These are phyloP conservation scores for Penicillium cataractarum DNA, from an alignment of 495 filamentous ascomycete genomes.

Conservation along the genomic window DNA sequence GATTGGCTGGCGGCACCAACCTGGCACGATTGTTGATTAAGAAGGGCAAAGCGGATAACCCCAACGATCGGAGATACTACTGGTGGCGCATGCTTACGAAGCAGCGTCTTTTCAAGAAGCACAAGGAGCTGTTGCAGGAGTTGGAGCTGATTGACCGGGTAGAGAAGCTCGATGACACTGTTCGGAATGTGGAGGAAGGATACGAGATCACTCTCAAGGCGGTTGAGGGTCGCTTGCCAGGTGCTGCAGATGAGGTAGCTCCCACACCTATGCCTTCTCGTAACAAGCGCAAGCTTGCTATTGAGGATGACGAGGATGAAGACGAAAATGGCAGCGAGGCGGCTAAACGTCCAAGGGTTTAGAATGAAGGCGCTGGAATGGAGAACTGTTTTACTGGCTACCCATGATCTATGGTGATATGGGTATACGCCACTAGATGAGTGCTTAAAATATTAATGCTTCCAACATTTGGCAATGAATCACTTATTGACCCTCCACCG, in stretches of 20 bases:
- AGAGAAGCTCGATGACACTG: conserved; percentile 78
- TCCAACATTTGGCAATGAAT: background rate
- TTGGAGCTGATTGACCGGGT: conserved; percentile 75
- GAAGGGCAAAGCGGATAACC: conserved; percentile 53
- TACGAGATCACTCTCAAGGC: conserved; percentile 70
- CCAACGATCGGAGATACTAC: conserved; percentile 66
- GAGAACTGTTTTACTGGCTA: background rate
- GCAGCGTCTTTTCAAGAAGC: conserved; percentile 77
- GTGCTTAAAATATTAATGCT: background rate
- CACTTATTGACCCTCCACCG: too few relatives aligned
- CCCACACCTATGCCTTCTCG: conserved; percentile 35
- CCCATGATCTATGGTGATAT: background rate
- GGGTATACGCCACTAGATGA: background rate
- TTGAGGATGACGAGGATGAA: conserved; percentile 54
- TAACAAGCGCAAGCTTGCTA: conserved; percentile 51
- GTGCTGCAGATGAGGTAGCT: conserved; percentile 21
- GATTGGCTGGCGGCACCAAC: conserved; percentile 56
- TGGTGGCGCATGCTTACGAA: conserved; percentile 87
- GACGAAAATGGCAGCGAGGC: conserved; percentile 40
- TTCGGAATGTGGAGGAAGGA: conserved; percentile 77
- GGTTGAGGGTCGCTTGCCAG: conserved; percentile 44
- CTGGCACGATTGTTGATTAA: conserved; percentile 55
- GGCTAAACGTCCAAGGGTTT: conserved; percentile 46
- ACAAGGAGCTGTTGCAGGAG: conserved; percentile 75
- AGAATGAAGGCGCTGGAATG: background rate